phyloP scores from a whole-genome alignment of 306 rosid species.

The Prunus davidiana region DNA sequence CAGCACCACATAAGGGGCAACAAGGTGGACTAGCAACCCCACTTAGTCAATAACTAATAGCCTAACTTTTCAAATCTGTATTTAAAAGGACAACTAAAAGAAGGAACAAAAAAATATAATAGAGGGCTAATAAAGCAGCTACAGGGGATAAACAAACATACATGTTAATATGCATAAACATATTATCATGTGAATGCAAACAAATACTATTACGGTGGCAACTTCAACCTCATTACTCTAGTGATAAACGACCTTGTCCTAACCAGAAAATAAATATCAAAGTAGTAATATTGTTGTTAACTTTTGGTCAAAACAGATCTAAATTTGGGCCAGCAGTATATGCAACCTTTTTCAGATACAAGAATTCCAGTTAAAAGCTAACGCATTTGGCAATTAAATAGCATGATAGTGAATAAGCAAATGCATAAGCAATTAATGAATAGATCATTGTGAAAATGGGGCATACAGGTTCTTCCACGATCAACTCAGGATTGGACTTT shows the following conservation, averaged over 20 bases:
- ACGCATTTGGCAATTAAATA: not conserved
- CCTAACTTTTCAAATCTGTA: not conserved
- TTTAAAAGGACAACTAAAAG: not conserved
- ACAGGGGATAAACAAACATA: no score
- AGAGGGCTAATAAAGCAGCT: not conserved
- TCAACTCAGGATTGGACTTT: slow-evolving; percentile 51
- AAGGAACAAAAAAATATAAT: not conserved
- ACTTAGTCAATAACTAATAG: not conserved
- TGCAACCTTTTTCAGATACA: not conserved
- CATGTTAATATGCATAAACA: no score
- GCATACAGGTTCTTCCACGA: slow-evolving; percentile 51
- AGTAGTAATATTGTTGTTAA: not conserved
- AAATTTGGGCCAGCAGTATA: not conserved
- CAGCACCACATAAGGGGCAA: not conserved
- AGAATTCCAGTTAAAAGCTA: not conserved
- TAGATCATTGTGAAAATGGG: slow-evolving; percentile 6
- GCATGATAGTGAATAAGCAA: no score
- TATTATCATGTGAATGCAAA: not conserved
- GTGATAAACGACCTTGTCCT: not conserved
- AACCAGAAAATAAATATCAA: not conserved
- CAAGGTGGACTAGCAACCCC: not conserved
- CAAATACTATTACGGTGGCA: not conserved
- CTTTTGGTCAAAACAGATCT: not conserved
- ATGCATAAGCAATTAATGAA: not conserved
- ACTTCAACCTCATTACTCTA: not conserved